Evolutionary conservation across 1,139 yeast genomes (phyloP).

Genomic region (Taphrina flavorubra): DNA sequence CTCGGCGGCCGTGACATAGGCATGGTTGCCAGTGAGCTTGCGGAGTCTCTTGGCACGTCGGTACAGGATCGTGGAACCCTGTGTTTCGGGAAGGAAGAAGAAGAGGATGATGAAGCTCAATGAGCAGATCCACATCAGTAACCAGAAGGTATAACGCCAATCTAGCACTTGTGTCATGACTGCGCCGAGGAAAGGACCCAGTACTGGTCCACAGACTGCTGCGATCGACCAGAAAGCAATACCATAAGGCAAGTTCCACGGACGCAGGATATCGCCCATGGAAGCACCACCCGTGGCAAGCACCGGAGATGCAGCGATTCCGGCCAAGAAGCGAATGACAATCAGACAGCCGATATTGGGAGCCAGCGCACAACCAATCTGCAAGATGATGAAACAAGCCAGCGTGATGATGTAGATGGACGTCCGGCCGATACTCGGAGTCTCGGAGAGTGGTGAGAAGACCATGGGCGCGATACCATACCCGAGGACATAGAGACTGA

Average conservation of each 20-base stretch:
- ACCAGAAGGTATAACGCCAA: constrained; percentile 67
- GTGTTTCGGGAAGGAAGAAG: constrained; percentile 74
- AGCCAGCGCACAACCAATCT: constrained; percentile 65
- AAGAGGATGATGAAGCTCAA: constrained; percentile 68
- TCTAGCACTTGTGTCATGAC: constrained; percentile 67
- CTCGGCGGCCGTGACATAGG: constrained; percentile 26
- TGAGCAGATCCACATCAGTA: constrained; percentile 55
- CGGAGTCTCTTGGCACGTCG: constrained; percentile 66
- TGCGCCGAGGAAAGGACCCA: constrained; percentile 79
- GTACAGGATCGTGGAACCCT: constrained; percentile 81
- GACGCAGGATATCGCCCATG: constrained; percentile 72
- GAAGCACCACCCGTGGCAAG: constrained; percentile 88
- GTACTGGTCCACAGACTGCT: constrained; percentile 70
- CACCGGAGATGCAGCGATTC: constrained; percentile 81
- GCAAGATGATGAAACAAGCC: constrained; percentile 64
- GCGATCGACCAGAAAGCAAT: constrained; percentile 57
- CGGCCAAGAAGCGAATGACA: constrained; percentile 77
- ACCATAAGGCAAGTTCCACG: constrained; percentile 66
- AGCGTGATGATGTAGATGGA: constrained; percentile 61
- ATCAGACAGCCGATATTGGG: constrained; percentile 58
- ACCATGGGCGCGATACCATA: constrained; percentile 68
- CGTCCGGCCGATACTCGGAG: constrained; percentile 57
- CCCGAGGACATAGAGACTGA: constrained; percentile 69
- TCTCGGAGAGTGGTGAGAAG: constrained; percentile 71
- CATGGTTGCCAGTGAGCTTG: constrained; percentile 40